These are phyloP conservation scores for Xylaria nigripes DNA, from an alignment of 495 filamentous ascomycete species.

Conservation along the genomic window DNA sequence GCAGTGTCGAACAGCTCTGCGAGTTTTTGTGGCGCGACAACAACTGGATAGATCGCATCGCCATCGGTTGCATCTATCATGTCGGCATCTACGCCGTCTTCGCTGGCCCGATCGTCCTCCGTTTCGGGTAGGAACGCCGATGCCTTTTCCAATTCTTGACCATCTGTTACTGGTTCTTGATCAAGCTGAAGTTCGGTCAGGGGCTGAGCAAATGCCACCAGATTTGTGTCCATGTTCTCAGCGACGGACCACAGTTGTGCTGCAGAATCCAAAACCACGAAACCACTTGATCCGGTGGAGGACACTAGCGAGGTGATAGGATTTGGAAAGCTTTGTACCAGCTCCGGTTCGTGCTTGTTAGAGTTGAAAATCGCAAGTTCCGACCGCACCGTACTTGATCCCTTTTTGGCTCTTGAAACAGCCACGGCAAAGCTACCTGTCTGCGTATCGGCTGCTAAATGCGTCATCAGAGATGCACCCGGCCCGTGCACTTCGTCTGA, in stretches of 20 bases:
- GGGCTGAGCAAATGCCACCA: slow-evolving; percentile 39
- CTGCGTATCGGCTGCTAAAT: slow-evolving; percentile 51
- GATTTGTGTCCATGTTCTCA: slow-evolving; percentile 40
- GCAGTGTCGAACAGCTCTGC: slow-evolving; percentile 65
- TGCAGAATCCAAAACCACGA: slow-evolving; percentile 50
- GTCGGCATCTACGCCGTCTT: slow-evolving; percentile 37
- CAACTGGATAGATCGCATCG: slow-evolving; percentile 36
- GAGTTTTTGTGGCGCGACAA: slow-evolving; percentile 57
- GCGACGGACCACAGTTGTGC: slow-evolving; percentile 49
- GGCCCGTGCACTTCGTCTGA: slow-evolving; percentile 11
- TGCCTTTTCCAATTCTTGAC: slow-evolving; percentile 6
- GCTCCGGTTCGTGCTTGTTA: slow-evolving; percentile 38
- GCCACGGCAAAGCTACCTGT: slow-evolving; percentile 53
- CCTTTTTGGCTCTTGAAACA: slow-evolving; percentile 30
- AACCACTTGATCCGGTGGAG: slow-evolving; percentile 47
- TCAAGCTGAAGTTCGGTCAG: slow-evolving; percentile 41
- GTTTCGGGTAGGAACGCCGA: slow-evolving; percentile 21
- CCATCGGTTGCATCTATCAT: slow-evolving; percentile 28
- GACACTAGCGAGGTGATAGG: slow-evolving; percentile 49
- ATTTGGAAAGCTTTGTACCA: slow-evolving; percentile 38
- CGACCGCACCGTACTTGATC: slow-evolving; percentile 26
- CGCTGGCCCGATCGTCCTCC: slow-evolving; percentile 42
- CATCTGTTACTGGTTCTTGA: slow-evolving; percentile 11
- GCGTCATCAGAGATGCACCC: slow-evolving; percentile 33
- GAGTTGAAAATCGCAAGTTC: slow-evolving; percentile 52